Conservation (phyloP, 352 stramenopile genomes). For the Pilasporangium apinafurcum region DNA sequence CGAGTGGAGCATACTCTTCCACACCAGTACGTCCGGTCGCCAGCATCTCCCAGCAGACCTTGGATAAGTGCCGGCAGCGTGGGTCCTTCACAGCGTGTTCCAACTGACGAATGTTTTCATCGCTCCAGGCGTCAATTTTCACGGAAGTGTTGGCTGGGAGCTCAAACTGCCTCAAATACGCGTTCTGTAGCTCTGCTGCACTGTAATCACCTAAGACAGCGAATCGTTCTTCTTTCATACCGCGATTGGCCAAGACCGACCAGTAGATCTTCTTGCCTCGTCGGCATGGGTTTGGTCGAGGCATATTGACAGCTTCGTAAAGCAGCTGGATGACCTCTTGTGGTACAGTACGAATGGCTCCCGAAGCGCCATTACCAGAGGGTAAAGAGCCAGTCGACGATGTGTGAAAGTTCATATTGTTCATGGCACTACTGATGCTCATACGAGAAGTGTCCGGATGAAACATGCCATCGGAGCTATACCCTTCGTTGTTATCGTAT, state of each 20-base stretch:
- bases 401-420: background rate
- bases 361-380: too few species aligned
- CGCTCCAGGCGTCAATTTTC: constrained; percentile 61
- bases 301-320: constrained; percentile 69
- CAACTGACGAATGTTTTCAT: constrained; percentile 64
- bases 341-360: constrained; percentile 35
- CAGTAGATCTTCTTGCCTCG: constrained; percentile 73
- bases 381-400: constrained; percentile 13
- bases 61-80: constrained; percentile 62
- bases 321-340: constrained; percentile 50
- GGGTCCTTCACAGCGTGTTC: constrained; percentile 65
- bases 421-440: constrained; percentile 15
- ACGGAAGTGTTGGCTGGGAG: constrained; percentile 24
- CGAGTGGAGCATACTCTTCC: constrained; percentile 56
- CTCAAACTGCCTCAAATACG: constrained; percentile 63
- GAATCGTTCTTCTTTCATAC: constrained; percentile 64
- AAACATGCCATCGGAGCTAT: constrained; percentile 7
- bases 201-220: constrained; percentile 50
- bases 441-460: constrained; percentile 8
- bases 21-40: constrained; percentile 63
- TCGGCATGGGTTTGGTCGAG: constrained; percentile 64
- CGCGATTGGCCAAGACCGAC: constrained; percentile 58
- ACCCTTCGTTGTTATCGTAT: constrained; percentile 8
- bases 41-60: constrained; percentile 78
- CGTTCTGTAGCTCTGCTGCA: constrained; percentile 58